A percentile compares a stretch with the other conserved stretches of the same genome.
phyloP scores from a whole-genome alignment of 805 yeast species.

The Candida alai region DNA sequence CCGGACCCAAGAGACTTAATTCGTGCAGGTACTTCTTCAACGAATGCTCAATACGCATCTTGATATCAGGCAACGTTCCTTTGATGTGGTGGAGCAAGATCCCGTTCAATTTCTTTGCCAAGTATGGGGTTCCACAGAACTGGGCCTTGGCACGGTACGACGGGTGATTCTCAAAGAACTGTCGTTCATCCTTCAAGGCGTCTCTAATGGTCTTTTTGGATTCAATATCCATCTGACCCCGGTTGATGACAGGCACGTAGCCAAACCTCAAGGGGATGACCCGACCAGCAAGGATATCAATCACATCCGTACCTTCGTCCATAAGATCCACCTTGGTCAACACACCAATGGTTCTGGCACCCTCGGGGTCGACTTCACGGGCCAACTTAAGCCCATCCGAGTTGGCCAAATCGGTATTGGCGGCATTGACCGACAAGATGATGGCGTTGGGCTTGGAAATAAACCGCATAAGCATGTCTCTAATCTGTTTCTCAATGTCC shows the following conservation, averaged over 20 bases:
- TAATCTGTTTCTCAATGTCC: slow-evolving; percentile 91
- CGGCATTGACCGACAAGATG: slow-evolving; percentile 90
- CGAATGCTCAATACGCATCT: slow-evolving; percentile 81
- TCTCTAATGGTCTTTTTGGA: slow-evolving; percentile 79
- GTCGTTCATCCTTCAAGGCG: slow-evolving; percentile 77
- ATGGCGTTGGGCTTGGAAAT: slow-evolving; percentile 95
- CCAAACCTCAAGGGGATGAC: slow-evolving; percentile 94
- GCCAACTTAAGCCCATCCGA: slow-evolving; percentile 95
- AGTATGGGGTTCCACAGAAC: slow-evolving; percentile 97
- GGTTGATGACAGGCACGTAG: slow-evolving; percentile 92
- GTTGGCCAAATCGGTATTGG: slow-evolving; percentile 95
- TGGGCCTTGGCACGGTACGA: slow-evolving; percentile 90
- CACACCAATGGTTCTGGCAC: slow-evolving; percentile 93
- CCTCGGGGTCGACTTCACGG: slow-evolving; percentile 97
- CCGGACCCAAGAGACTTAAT: slow-evolving; percentile 77
- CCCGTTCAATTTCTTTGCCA: slow-evolving; percentile 86
- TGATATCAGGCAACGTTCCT: slow-evolving; percentile 75
- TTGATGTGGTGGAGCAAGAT: slow-evolving; percentile 84
- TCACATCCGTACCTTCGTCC: slow-evolving; percentile 97
- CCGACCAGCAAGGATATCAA: slow-evolving; percentile 91
- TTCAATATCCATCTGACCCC: slow-evolving; percentile 97
- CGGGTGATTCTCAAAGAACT: slow-evolving; percentile 83
- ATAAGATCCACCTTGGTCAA: slow-evolving; percentile 93
- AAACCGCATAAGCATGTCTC: slow-evolving; percentile 88
- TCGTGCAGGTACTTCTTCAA: slow-evolving; percentile 82